Percentiles rank a stretch among this genome's conserved stretches.
Conservation (phyloP, 345 rosid genomes). For the Psidium friedrichsthalianum region DNA sequence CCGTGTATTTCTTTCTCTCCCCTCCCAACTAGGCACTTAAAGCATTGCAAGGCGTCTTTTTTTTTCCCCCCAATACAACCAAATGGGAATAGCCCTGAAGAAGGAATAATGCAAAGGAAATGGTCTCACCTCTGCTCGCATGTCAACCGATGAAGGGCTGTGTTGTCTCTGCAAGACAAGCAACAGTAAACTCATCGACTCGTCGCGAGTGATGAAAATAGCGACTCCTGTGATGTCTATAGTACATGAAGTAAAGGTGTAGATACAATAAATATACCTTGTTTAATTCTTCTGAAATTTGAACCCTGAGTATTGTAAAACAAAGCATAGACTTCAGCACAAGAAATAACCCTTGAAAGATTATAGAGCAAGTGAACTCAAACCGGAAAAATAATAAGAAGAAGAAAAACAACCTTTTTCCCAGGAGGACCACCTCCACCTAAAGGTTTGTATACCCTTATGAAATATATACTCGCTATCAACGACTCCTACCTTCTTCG, state of each 20-base stretch:
- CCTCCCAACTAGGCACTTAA: background rate
- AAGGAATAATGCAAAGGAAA: background rate
- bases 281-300: background rate
- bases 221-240: background rate
- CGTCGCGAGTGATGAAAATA: background rate
- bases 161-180: constrained; percentile 17
- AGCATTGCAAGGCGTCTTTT: background rate
- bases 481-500: constrained; percentile 75
- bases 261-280: background rate
- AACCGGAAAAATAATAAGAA: background rate
- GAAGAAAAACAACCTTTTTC: constrained; percentile 27
- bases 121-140: constrained; percentile 55
- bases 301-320: constrained; percentile 1
- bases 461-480: constrained; percentile 88
- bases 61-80: background rate
- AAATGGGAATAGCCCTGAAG: background rate
- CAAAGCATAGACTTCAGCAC: background rate
- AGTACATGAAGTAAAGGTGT: background rate
- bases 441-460: constrained; percentile 76
- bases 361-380: background rate
- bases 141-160: constrained; percentile 17
- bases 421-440: constrained; percentile 48
- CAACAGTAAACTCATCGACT: background rate
- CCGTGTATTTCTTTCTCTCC: background rate
- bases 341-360: background rate